Base-by-base conservation (phyloP, 495 filamentous ascomycete genomes). In the Tuber borchii region DNA sequence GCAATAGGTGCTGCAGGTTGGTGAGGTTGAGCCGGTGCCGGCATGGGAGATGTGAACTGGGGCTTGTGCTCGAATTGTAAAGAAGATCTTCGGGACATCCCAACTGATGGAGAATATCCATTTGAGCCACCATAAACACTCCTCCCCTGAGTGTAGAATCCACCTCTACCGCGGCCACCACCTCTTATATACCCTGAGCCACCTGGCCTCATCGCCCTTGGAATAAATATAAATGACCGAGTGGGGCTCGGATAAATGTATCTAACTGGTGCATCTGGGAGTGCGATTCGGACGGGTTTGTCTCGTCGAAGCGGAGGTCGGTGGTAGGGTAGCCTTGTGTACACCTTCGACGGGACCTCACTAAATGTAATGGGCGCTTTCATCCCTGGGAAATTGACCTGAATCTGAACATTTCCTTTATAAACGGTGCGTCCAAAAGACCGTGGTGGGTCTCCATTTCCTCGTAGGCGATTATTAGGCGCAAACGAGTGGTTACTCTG, bases 141-240 rank as follows among this genome's bases (percentile, higher is more conserved):
- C 5, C 91, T 89, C 72, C 92, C 78, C n/a, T 90, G 94, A 71
- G 92, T 90, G 76, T 80, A 80, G 74, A 89, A 89, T 12, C 90
- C 91, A 0, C 90, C 91, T 71, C 91, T 89, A 43, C 91, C 90
- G 79, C 92, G 89, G 46, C 87, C 88, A 40, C 89, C 87, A 70
- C 93, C 90, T 48, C 91, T 77, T 42, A 83, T 83, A 73, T 81
- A 83, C 16, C 81, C 81, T 69, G 81, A 83, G 40, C 81, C 81
- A 20, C 82, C 97, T 61, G 96, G 96, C 79, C 95, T 89, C 84
- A 96, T 88, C 22, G 95, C 95, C 80, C 95, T 88, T 26, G 95
- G 95, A 74, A 99, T 99, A 84, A 99, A 99, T 79, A 98, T 96
- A 82, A 99, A 99, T 0, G 95, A 97, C 74, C 95, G 88, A 73